Evolutionary conservation across 345 rosid genomes (phyloP).

Genomic region (Melaleuca quinquenervia): DNA sequence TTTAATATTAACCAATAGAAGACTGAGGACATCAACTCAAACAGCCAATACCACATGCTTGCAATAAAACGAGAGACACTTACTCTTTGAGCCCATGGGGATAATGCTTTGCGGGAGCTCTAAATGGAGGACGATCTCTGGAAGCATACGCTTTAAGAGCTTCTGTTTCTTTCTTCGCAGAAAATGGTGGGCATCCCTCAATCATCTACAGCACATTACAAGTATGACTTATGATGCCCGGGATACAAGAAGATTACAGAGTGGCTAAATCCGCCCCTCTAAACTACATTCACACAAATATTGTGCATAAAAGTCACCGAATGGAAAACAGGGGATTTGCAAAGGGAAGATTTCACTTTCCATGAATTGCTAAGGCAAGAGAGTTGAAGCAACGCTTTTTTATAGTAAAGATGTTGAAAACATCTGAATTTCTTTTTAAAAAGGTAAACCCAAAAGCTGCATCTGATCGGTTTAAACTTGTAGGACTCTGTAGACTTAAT

Average conservation of each 20-base stretch:
- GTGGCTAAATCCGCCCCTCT: neutral
- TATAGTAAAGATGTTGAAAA: neutral
- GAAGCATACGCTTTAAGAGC: slow-evolving; percentile 44
- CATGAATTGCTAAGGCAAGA: neutral
- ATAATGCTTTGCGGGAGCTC: slow-evolving; percentile 62
- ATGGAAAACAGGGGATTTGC: neutral
- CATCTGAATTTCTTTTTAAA: neutral
- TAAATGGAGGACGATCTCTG: slow-evolving; percentile 50
- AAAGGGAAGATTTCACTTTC: neutral
- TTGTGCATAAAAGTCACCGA: neutral
- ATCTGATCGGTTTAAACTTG: neutral
- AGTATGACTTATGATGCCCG: neutral
- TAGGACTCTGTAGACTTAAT: neutral
- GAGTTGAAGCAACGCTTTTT: neutral
- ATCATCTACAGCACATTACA: slow-evolving; percentile 44
- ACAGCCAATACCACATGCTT: neutral
- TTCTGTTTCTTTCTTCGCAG: slow-evolving; percentile 49
- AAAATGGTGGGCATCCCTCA: slow-evolving; percentile 74
- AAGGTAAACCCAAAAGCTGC: neutral
- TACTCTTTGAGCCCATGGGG: slow-evolving; percentile 82
- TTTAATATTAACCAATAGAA: neutral
- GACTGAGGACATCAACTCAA: neutral
- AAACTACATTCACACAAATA: neutral
- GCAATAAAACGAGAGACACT: slow-evolving; percentile 6
- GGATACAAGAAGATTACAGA: neutral